Percentiles rank a stretch among this genome's conserved stretches.
Conservation (phyloP, 768 basidiomycete genomes). For the Calocera cornea region DNA sequence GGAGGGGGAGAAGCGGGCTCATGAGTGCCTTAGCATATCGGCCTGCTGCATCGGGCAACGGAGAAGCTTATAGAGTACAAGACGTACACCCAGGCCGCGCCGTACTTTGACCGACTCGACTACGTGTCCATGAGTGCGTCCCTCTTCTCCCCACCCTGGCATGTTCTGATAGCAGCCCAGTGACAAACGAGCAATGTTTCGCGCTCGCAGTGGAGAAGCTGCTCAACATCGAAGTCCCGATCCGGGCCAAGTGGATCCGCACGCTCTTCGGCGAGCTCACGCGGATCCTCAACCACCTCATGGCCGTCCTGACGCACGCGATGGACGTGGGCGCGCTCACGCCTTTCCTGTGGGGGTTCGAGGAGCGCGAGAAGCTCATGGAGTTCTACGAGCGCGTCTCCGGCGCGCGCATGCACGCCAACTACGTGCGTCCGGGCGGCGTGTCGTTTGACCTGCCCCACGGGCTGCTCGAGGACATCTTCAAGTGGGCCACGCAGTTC, state of each 20-base stretch:
- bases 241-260: conserved; percentile 95
- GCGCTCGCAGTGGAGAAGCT: conserved; percentile 96
- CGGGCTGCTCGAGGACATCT: conserved; percentile 96
- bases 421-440: conserved; percentile 95
- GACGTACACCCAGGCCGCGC: conserved; percentile 91
- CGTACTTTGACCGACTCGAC: conserved; percentile 97
- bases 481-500: conserved; percentile 96
- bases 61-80: conserved; percentile 99
- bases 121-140: conserved; percentile 96
- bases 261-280: conserved; percentile 96
- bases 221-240: conserved; percentile 91
- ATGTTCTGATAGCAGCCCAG: conserved; percentile 29
- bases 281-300: conserved; percentile 87
- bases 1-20: background rate
- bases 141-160: background rate
- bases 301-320: conserved; percentile 90
- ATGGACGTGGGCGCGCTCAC: conserved; percentile 98
- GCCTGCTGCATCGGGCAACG: conserved; percentile 90
- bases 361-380: conserved; percentile 99
- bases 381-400: conserved; percentile 99
- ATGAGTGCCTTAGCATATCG: conserved; percentile 56
- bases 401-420: conserved; percentile 90
- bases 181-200: conserved; percentile 98
- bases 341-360: conserved; percentile 99
- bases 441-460: conserved; percentile 97